Evolutionary conservation across 176 grass and related monocot genomes (phyloP), one percentile per base, ranked within the genome.

Genomic region (Triticum timopheevii): DNA sequence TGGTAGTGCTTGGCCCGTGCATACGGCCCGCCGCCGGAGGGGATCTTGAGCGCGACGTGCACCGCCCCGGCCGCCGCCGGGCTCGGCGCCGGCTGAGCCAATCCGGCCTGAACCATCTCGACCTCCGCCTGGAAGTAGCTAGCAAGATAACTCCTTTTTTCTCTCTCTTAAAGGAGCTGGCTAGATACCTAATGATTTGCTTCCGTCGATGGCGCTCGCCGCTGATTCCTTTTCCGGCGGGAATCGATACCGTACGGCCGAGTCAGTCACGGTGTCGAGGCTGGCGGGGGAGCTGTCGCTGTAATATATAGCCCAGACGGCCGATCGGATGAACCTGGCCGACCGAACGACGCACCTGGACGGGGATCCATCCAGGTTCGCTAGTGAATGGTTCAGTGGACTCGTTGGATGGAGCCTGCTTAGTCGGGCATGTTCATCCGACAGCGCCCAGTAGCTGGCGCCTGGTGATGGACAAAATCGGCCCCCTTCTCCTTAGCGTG

Each of bases 1-100:
- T 99, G 97, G 44, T 89, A 85, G 80, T 96, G 92, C 85, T 99
- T 99, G 67, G 92, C 97, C 83, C 97, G 89, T 3, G 93, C 97
- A 28, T 99, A 99, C 8, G 97, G 94, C 19, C 97, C 92, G 47
- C 93, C 94, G 80, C 97, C 97, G 38, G 94, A 23, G 0, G 97
- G 97, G 77, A 99, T 94, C 80, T 99, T 99, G 80, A 90, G 80
- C 42, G 88, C 63, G 28, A 87, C 87, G 76, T 95, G 88, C 61
- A 61, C 33, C 69, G 84, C 24, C 50, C 2, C 50, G 4, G 54
- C 35, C 47, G 81, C 52, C 6, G 87, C 24, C 5, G 59, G 16
- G 85, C 80, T 91, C 67, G 47, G 4, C 15, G 47, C 76, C 61
- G 89, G 85, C 81, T 39, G 76, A 63, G 68, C 76, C 76, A 71